A percentile compares a stretch with the other conserved stretches of the same genome.
Conservation (phyloP, 202 grass and related monocot genomes). For the Eragrostis tef region DNA sequence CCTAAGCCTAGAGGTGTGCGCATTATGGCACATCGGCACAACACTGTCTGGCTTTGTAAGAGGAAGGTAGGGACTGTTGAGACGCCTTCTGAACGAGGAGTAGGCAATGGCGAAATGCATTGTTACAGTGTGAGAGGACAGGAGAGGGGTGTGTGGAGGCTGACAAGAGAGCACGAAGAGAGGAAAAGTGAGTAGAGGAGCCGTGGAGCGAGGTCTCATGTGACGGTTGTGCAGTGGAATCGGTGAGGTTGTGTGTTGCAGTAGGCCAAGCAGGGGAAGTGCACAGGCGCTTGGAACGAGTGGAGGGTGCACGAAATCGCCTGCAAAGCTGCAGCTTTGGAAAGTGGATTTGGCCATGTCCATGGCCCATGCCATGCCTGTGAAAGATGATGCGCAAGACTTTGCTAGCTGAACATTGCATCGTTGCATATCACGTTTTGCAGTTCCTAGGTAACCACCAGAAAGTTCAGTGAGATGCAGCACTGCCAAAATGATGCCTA, state of each 20-base stretch:
- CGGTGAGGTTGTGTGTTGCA: slow-evolving; percentile 47
- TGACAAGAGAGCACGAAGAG: slow-evolving; percentile 52
- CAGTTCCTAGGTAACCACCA: not conserved
- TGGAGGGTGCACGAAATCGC: slow-evolving; percentile 44
- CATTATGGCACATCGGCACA: not conserved
- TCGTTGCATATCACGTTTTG: not conserved
- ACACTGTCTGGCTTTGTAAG: slow-evolving; percentile 35
- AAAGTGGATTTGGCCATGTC: slow-evolving; percentile 21
- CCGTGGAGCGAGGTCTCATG: slow-evolving; percentile 23
- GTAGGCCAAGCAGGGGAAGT: slow-evolving; percentile 25
- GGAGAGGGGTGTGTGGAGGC: slow-evolving; percentile 39
- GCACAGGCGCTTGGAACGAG: not conserved
- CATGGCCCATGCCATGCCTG: slow-evolving; percentile 28
- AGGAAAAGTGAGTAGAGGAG: slow-evolving; percentile 15
- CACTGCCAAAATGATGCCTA: not conserved
- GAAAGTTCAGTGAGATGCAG: not conserved
- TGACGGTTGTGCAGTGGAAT: slow-evolving; percentile 28
- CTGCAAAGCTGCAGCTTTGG: slow-evolving; percentile 34
- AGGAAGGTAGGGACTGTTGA: not conserved
- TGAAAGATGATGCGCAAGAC: not conserved
- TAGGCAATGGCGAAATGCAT: slow-evolving; percentile 17
- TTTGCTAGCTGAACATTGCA: not conserved
- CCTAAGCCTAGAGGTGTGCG: not conserved
- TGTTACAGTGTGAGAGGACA: slow-evolving; percentile 31
- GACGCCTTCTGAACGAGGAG: slow-evolving; percentile 10